Percentiles rank a stretch among this genome's conserved stretches.
Evolutionary conservation across 805 yeast species (phyloP).

Genomic region (Myxozyma nipponensis): DNA sequence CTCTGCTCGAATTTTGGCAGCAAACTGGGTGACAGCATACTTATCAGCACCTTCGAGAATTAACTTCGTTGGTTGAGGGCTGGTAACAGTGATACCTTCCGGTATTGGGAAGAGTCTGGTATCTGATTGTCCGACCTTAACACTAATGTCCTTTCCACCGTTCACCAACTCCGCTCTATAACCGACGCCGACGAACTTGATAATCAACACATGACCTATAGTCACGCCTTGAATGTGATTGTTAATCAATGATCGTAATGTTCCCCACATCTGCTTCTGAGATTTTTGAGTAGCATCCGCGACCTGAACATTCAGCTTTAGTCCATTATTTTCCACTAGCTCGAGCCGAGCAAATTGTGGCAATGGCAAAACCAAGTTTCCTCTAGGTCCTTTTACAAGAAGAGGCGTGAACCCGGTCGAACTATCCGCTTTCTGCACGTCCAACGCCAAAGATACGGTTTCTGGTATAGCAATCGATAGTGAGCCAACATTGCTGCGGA

Average conservation of each 20-base stretch:
- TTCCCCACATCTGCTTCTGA: conserved; percentile 95
- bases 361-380: conserved; percentile 56
- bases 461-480: conserved; percentile 66
- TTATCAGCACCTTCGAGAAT: conserved; percentile 83
- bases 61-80: conserved; percentile 83
- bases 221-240: conserved; percentile 83
- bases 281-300: conserved; percentile 51
- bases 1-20: conserved; percentile 78
- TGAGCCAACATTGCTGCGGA: conserved; percentile 69
- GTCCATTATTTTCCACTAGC: conserved; percentile 47
- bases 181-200: conserved; percentile 94
- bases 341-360: conserved; percentile 46
- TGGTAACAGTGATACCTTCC: conserved; percentile 62
- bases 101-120: conserved; percentile 77
- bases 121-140: conserved; percentile 86
- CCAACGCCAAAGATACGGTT: conserved; percentile 50
- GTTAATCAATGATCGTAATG: conserved; percentile 70
- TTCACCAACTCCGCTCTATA: conserved; percentile 69
- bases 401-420: conserved; percentile 44
- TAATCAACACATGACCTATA: conserved; percentile 85
- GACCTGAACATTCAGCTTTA: conserved; percentile 53
- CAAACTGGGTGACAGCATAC: conserved; percentile 81
- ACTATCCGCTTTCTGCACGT: conserved; percentile 30
- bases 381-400: conserved; percentile 75
- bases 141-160: conserved; percentile 55